These are phyloP conservation scores for Protomyces arabidopsidicola DNA, from an alignment of 1,139 yeast species.

Conservation along the genomic window DNA sequence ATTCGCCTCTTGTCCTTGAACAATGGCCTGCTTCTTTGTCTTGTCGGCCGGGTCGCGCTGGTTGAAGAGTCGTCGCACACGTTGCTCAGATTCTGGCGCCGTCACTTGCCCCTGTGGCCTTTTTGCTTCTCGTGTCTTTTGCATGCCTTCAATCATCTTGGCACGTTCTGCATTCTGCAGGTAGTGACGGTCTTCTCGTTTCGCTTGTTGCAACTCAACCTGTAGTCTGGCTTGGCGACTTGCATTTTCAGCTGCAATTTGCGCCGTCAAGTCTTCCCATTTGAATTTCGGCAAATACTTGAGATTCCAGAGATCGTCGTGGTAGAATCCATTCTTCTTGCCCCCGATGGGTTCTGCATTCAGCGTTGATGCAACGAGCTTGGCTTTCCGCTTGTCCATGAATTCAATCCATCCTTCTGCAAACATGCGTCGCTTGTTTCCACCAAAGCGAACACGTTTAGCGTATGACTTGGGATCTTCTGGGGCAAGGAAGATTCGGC, in stretches of 20 bases:
- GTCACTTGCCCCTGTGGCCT: conserved; percentile 22
- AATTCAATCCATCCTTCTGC: conserved; percentile 99
- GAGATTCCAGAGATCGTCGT: conserved; percentile 88
- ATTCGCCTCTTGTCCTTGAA: neutral
- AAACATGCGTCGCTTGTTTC: conserved; percentile 83
- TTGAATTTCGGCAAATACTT: conserved; percentile 87
- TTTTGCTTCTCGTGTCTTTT: conserved; percentile 46
- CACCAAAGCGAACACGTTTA: conserved; percentile 76
- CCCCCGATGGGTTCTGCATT: conserved; percentile 92
- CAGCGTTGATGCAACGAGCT: conserved; percentile 75
- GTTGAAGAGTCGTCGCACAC: conserved; percentile 31
- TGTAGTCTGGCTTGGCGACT: conserved; percentile 80
- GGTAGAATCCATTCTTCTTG: conserved; percentile 82
- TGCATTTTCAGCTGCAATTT: conserved; percentile 85
- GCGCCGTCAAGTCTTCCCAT: conserved; percentile 92
- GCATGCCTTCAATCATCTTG: conserved; percentile 68
- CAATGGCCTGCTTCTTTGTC: conserved; percentile 16
- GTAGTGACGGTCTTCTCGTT: conserved; percentile 76
- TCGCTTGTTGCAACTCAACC: conserved; percentile 84
- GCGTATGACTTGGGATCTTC: conserved; percentile 67
- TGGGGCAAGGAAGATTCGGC: conserved; percentile 78
- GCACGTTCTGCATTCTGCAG: conserved; percentile 79
- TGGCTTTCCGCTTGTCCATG: conserved; percentile 75
- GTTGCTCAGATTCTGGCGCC: neutral
- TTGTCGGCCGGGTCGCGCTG: conserved; percentile 31